Percentiles rank a stretch among this genome's conserved stretches.
phyloP scores from a whole-genome alignment of 495 filamentous ascomycete species.

The Tuber microsphaerosporum region DNA sequence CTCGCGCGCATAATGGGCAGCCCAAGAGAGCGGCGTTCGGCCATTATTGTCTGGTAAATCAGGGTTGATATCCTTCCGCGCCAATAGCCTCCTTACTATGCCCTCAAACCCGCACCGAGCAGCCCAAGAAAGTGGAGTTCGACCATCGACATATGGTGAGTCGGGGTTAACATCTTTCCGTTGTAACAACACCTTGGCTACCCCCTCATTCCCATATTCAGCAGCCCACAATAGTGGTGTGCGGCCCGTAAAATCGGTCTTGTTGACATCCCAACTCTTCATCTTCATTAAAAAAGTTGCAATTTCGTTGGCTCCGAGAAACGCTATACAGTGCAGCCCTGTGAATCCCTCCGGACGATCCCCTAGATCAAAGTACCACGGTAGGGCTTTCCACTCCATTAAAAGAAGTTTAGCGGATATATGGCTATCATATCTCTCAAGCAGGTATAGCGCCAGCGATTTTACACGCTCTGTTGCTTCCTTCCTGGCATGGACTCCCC shows the following conservation, averaged over 20 bases:
- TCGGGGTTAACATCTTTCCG: background rate
- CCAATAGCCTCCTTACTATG: background rate
- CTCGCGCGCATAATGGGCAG: background rate
- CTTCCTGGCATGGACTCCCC: background rate
- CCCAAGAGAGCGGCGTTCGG: background rate
- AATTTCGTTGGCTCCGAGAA: background rate
- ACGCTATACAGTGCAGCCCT: background rate
- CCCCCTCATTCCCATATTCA: constrained; percentile 1
- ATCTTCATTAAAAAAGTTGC: background rate
- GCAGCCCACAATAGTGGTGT: background rate
- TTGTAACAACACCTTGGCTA: background rate
- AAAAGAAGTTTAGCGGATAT: constrained; percentile 1
- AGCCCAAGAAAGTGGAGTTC: constrained; percentile 1
- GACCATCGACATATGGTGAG: background rate
- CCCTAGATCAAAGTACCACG: background rate
- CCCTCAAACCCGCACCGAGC: background rate
- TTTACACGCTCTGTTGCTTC: background rate
- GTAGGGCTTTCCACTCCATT: constrained; percentile 2
- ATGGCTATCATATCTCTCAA: background rate
- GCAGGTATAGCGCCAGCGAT: background rate
- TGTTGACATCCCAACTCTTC: constrained; percentile 2
- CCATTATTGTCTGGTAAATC: background rate
- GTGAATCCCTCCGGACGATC: background rate
- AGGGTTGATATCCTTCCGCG: background rate
- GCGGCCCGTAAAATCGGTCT: background rate